Evolutionary conservation across 192 early-diverging fungal genomes (phyloP).

Genomic region (Coemansia guatemalensis): DNA sequence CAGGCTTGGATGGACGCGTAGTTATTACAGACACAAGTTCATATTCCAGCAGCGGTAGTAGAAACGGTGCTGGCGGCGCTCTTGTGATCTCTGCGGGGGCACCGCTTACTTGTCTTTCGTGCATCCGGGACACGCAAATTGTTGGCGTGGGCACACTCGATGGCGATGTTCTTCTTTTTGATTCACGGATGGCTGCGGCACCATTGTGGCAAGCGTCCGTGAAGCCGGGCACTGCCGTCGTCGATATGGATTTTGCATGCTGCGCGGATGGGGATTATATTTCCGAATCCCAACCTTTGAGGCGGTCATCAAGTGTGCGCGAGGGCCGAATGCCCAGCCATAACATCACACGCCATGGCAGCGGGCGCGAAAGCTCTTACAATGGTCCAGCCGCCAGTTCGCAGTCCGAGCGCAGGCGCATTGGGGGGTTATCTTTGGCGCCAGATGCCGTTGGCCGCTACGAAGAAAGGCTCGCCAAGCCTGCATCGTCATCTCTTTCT

Average conservation of each 20-base stretch:
- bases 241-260: slow-evolving; percentile 20
- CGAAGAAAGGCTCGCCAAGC: not conserved
- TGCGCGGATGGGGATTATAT: not conserved
- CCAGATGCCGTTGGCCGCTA: not conserved
- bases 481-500: not conserved
- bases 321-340: slow-evolving; percentile 6
- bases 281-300: slow-evolving; percentile 10
- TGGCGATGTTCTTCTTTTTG: slow-evolving; percentile 38
- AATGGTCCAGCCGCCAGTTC: slow-evolving; percentile 5
- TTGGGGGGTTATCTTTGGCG: not conserved
- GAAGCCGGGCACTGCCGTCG: slow-evolving; percentile 14
- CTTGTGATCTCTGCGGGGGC: slow-evolving; percentile 5
- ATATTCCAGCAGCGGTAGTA: slow-evolving; percentile 12
- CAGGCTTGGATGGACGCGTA: slow-evolving; percentile 33
- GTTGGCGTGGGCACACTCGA: slow-evolving; percentile 38
- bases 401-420: slow-evolving; percentile 13
- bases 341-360: not conserved
- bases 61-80: not conserved
- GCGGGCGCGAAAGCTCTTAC: slow-evolving; percentile 8
- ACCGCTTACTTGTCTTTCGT: slow-evolving; percentile 36
- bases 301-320: slow-evolving; percentile 7
- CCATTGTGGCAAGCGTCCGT: slow-evolving; percentile 33
- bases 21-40: slow-evolving; percentile 25
- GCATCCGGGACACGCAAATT: slow-evolving; percentile 13
- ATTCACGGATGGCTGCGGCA: slow-evolving; percentile 15